These are phyloP conservation scores for Desmodesmus armatus DNA, from an alignment of 139 green algal genomes.

Conservation along the genomic window DNA sequence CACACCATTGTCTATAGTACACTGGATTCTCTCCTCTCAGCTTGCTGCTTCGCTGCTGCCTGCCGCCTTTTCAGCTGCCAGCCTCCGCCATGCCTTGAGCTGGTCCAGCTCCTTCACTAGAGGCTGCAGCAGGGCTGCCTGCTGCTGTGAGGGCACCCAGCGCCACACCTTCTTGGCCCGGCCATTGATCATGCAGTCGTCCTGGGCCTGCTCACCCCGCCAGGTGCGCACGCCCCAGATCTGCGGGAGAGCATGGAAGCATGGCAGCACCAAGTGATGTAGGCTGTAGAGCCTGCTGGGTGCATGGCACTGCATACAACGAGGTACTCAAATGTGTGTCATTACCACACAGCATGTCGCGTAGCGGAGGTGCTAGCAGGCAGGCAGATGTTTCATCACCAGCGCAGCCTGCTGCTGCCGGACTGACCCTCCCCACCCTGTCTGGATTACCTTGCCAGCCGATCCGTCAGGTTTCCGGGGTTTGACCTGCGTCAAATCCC, in stretches of 20 bases:
- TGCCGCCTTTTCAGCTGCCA: neutral
- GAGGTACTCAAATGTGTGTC: neutral
- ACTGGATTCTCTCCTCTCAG: neutral
- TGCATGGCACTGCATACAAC: neutral
- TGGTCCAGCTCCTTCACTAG: slow-evolving; percentile 4
- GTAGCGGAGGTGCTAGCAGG: neutral
- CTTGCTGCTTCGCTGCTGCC: slow-evolving; percentile 20
- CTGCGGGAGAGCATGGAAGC: slow-evolving; percentile 12
- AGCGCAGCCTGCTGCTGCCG: neutral
- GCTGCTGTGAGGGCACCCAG: slow-evolving; percentile 27
- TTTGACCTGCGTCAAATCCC: slow-evolving; percentile 35
- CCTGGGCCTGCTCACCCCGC: neutral
- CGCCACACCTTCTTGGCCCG: slow-evolving; percentile 35
- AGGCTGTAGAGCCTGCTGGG: neutral
- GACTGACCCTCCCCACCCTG: neutral
- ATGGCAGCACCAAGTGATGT: neutral
- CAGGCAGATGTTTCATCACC: neutral
- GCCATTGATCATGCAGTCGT: neutral
- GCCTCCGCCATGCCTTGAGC: slow-evolving; percentile 5
- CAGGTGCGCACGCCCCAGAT: slow-evolving; percentile 25
- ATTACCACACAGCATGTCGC: neutral
- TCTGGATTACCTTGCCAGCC: slow-evolving; percentile 10
- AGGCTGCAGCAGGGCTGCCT: neutral
- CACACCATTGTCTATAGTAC: too few species aligned
- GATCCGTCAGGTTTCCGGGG: slow-evolving; percentile 1